phyloP scores from a whole-genome alignment of 164 flowering plant genomes.

The Saururus chinensis region DNA sequence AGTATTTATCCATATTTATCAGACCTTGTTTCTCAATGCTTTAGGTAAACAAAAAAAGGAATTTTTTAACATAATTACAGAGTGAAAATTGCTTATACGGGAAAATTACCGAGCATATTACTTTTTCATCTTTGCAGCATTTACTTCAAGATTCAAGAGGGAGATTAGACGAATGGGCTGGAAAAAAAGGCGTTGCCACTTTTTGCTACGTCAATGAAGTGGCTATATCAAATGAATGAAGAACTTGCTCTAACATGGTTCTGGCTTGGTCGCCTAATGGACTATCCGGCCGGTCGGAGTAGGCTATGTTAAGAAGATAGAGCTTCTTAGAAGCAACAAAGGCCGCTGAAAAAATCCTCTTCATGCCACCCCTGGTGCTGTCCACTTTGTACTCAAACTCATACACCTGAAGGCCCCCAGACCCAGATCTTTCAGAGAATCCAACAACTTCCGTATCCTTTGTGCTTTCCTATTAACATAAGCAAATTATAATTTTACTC shows the following conservation, averaged over 20 bases:
- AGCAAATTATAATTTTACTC: neutral
- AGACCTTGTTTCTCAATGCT: no score
- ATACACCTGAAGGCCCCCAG: conserved; percentile 54
- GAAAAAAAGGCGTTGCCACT: no score
- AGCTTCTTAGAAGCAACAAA: conserved; percentile 73
- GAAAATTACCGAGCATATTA: no score
- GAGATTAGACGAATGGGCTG: neutral
- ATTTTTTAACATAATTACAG: no score
- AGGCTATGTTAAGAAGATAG: conserved; percentile 64
- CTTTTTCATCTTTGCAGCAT: no score
- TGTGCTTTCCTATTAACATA: conserved; percentile 81
- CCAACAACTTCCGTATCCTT: conserved; percentile 56
- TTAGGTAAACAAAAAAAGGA: no score
- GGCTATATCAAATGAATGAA: conserved; percentile 70
- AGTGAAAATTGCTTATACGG: no score
- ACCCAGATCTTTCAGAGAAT: conserved; percentile 53
- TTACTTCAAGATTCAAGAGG: no score
- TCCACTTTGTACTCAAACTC: conserved; percentile 67
- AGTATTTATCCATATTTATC: no score
- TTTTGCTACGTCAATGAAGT: conserved; percentile 4
- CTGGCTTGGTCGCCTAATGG: conserved; percentile 48
- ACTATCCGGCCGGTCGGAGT: conserved; percentile 55
- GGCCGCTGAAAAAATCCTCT: conserved; percentile 43
- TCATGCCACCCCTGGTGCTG: conserved; percentile 38
- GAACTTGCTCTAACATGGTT: conserved; percentile 49